Evolutionary conservation across 2,329 filamentous ascomycete genomes (phyloP).

Genomic region (Moelleriella libera): DNA sequence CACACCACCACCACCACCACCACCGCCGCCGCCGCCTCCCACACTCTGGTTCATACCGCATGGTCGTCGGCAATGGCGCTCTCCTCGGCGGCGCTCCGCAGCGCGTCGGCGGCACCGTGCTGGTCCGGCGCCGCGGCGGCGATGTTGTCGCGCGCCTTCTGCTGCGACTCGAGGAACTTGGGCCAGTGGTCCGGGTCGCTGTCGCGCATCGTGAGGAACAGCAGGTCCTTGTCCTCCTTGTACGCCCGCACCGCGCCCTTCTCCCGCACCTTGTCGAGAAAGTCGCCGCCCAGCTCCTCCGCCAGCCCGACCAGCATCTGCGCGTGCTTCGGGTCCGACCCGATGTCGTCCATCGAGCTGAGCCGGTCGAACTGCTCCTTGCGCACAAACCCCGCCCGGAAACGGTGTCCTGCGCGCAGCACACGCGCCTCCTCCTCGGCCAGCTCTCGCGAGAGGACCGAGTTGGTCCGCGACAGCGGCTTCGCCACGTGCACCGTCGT

Average conservation of each 20-base stretch:
- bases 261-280: slow-evolving; percentile 37
- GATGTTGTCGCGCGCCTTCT: slow-evolving; percentile 42
- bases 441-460: slow-evolving; percentile 36
- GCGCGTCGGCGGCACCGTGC: slow-evolving; percentile 7
- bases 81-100: slow-evolving; percentile 16
- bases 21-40: not conserved
- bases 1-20: too few species aligned
- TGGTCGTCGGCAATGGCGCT: slow-evolving; percentile 23
- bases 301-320: slow-evolving; percentile 47
- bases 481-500: slow-evolving; percentile 25
- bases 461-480: slow-evolving; percentile 35
- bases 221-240: slow-evolving; percentile 38
- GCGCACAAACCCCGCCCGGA: slow-evolving; percentile 38
- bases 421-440: slow-evolving; percentile 43
- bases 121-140: slow-evolving; percentile 15
- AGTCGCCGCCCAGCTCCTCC: slow-evolving; percentile 46
- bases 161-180: slow-evolving; percentile 45
- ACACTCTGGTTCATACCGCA: not conserved
- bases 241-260: slow-evolving; percentile 49
- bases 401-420: slow-evolving; percentile 40
- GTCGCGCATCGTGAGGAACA: slow-evolving; percentile 35
- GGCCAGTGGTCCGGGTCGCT: slow-evolving; percentile 55
- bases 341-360: slow-evolving; percentile 32
- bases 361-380: slow-evolving; percentile 37
- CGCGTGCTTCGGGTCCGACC: slow-evolving; percentile 33